Conservation (phyloP, 768 basidiomycete species). For the Dictyophora rubrovolvata region DNA sequence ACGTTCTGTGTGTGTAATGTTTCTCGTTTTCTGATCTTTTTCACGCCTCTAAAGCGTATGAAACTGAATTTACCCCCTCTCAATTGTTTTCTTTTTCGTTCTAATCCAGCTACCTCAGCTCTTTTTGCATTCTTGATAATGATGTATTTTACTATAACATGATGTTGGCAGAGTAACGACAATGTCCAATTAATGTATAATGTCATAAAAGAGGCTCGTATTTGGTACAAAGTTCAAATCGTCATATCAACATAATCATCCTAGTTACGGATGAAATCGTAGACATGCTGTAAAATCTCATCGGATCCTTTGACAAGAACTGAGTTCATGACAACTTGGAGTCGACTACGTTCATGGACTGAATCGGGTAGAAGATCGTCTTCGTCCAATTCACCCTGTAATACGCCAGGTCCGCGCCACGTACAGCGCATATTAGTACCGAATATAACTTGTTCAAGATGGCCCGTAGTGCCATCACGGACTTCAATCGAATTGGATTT, state of each 20-base stretch:
- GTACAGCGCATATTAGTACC: conserved; percentile 6
- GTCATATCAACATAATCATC: neutral
- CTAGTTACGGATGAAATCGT: neutral
- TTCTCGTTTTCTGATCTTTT: too few species aligned
- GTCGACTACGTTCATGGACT: neutral
- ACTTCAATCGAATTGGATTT: conserved; percentile 8
- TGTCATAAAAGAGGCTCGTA: too few species aligned
- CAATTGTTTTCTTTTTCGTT: too few species aligned
- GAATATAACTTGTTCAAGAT: conserved; percentile 6
- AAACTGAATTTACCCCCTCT: too few species aligned
- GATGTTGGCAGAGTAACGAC: too few species aligned
- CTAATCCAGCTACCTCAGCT: too few species aligned
- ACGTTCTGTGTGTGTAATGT: too few species aligned
- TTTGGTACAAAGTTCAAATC: neutral
- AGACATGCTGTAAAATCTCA: conserved; percentile 7
- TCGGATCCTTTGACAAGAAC: neutral
- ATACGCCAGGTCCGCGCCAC: conserved; percentile 7
- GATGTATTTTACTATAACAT: too few species aligned
- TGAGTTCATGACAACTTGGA: conserved; percentile 8
- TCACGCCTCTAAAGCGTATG: too few species aligned
- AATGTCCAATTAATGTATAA: too few species aligned
- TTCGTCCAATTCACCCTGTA: conserved; percentile 7
- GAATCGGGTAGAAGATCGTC: conserved; percentile 1
- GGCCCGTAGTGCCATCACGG: neutral
- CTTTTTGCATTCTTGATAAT: too few species aligned